Conservation (phyloP, 257 asterid species). For the Henckelia pumila region DNA sequence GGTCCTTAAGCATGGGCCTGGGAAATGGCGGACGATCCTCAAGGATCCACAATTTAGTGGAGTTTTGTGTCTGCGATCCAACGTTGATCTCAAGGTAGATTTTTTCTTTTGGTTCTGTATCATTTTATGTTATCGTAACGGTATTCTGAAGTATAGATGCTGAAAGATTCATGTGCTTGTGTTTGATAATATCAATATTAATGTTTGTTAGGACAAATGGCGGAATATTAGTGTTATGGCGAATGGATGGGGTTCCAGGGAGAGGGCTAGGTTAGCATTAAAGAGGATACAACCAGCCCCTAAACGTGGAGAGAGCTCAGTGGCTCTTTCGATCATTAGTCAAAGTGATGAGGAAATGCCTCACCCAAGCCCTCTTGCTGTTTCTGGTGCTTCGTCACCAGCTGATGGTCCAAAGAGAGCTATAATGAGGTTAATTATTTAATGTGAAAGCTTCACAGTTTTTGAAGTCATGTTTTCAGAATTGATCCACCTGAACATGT, state of each 20-base stretch:
- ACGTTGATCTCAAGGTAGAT: conserved; percentile 93
- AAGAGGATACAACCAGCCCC: conserved; percentile 60
- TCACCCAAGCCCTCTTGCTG: conserved; percentile 51
- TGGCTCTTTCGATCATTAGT: conserved; percentile 36
- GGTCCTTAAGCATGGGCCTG: conserved; percentile 89
- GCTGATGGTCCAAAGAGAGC: conserved; percentile 73
- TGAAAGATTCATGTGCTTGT: conserved; percentile 21
- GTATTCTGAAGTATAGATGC: neutral
- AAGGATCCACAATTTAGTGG: conserved; percentile 90
- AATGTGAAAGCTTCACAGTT: conserved; percentile 15
- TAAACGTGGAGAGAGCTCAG: conserved; percentile 62
- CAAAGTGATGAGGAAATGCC: conserved; percentile 73
- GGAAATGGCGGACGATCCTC: conserved; percentile 96
- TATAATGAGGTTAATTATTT: conserved; percentile 61
- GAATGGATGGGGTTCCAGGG: conserved; percentile 89
- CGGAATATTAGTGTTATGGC: conserved; percentile 98
- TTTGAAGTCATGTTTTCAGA: conserved; percentile 13
- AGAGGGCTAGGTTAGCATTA: conserved; percentile 70
- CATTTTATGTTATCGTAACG: neutral
- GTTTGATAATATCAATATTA: conserved; percentile 16
- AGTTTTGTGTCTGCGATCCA: conserved; percentile 71
- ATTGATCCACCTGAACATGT: conserved; percentile 10
- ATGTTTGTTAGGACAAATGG: conserved; percentile 81
- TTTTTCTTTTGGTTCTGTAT: neutral
- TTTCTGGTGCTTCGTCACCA: conserved; percentile 75